These are phyloP conservation scores for Spathaspora passalidarum DNA, from an alignment of 805 yeast species.

Conservation along the genomic window DNA sequence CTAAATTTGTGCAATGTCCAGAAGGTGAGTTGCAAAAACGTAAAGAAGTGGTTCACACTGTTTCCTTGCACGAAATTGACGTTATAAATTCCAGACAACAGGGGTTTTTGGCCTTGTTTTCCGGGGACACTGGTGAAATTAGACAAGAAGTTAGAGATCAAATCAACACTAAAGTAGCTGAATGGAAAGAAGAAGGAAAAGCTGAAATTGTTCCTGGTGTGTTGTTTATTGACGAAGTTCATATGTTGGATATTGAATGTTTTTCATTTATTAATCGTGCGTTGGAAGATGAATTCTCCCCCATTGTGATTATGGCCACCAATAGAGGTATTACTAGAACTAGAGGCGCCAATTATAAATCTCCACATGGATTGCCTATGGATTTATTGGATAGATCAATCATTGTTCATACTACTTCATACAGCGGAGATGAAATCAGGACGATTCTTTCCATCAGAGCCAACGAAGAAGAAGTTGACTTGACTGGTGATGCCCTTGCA, in stretches of 20 bases:
- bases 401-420: constrained; percentile 81
- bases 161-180: constrained; percentile 94
- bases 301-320: constrained; percentile 97
- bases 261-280: constrained; percentile 96
- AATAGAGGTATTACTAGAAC: constrained; percentile 93
- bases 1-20: constrained; percentile 96
- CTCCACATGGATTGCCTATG: constrained; percentile 97
- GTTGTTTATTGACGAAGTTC: constrained; percentile 94
- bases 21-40: constrained; percentile 98
- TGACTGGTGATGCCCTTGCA: constrained; percentile 78
- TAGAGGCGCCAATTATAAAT: constrained; percentile 87
- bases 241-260: constrained; percentile 96
- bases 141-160: constrained; percentile 94
- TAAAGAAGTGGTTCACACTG: constrained; percentile 94
- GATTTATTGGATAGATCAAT: constrained; percentile 93
- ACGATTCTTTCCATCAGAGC: constrained; percentile 87
- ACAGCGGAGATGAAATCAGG: constrained; percentile 78
- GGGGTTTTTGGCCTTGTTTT: constrained; percentile 92
- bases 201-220: constrained; percentile 98
- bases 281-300: constrained; percentile 92
- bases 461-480: constrained; percentile 88
- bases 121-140: constrained; percentile 98
- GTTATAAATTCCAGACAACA: constrained; percentile 97
- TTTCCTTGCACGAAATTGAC: constrained; percentile 96
- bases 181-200: constrained; percentile 98